Conservation (phyloP, 352 stramenopile genomes). For the Poterioochromonas sp. region DNA sequence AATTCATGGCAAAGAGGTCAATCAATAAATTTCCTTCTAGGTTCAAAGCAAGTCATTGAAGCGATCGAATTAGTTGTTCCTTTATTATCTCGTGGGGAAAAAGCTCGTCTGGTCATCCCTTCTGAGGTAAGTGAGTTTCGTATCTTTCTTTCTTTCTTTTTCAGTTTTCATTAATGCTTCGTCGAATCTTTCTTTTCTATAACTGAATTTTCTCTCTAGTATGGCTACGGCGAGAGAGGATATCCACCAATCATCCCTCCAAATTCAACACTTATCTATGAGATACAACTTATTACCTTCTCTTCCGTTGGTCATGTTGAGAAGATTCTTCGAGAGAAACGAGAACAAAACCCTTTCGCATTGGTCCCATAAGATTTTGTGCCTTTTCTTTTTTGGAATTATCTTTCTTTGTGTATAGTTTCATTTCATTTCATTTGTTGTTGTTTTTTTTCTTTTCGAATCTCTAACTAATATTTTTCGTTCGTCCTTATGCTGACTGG, state of each 20-base stretch:
- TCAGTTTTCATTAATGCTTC: neutral
- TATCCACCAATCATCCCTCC: slow-evolving; percentile 49
- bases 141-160: neutral
- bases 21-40: slow-evolving; percentile 58
- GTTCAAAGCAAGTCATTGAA: slow-evolving; percentile 57
- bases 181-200: neutral
- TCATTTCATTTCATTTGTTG: no score
- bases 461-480: no score
- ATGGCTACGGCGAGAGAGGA: slow-evolving; percentile 48
- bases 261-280: slow-evolving; percentile 53
- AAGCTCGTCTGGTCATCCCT: slow-evolving; percentile 48
- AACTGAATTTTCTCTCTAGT: neutral
- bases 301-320: slow-evolving; percentile 48
- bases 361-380: no score
- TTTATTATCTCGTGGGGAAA: slow-evolving; percentile 53
- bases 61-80: slow-evolving; percentile 53
- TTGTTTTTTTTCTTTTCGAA: no score
- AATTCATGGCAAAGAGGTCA: slow-evolving; percentile 46
- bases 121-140: slow-evolving; percentile 45
- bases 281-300: slow-evolving; percentile 54
- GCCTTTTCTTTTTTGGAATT: no score
- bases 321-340: slow-evolving; percentile 41
- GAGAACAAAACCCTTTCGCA: neutral
- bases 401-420: no score
- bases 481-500: no score